Conservation (phyloP, 805 yeast species). For the Kodamaea fukazawae region DNA sequence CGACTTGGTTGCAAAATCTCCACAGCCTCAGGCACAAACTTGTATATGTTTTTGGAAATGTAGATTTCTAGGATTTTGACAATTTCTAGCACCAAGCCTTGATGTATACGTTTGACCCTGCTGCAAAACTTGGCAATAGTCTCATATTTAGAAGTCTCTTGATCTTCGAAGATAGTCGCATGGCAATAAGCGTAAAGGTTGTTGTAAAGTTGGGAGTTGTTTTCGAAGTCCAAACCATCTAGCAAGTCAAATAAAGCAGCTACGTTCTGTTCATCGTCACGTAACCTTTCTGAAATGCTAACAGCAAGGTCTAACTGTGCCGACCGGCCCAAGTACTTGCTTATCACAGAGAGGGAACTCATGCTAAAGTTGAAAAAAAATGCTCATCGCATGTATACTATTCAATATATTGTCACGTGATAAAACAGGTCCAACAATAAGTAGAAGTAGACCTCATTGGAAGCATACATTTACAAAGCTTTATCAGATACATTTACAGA, state of each 20-base stretch:
- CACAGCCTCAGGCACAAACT: slow-evolving; percentile 6
- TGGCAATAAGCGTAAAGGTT: slow-evolving; percentile 8
- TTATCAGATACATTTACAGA: no score
- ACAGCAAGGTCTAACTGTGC: slow-evolving; percentile 21
- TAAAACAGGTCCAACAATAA: no score
- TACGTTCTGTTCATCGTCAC: slow-evolving; percentile 15
- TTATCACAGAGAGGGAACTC: slow-evolving; percentile 18
- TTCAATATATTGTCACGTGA: slow-evolving; percentile 7
- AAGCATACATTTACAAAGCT: no score
- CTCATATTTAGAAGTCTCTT: slow-evolving; percentile 8
- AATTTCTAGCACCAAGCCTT: slow-evolving; percentile 10
- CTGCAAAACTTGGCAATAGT: slow-evolving; percentile 14
- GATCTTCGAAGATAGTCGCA: slow-evolving; percentile 3
- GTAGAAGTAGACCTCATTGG: background rate
- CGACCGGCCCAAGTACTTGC: slow-evolving; percentile 22
- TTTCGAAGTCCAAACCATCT: slow-evolving; percentile 17
- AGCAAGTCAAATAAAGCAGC: slow-evolving; percentile 26
- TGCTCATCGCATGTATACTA: background rate
- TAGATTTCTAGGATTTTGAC: slow-evolving; percentile 3
- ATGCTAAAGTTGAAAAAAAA: slow-evolving; percentile 3
- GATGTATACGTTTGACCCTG: slow-evolving; percentile 17
- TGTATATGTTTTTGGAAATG: slow-evolving; percentile 1
- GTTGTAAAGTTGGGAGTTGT: slow-evolving; percentile 5
- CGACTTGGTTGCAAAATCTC: slow-evolving; percentile 1
- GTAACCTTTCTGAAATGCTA: slow-evolving; percentile 17